phyloP scores from a whole-genome alignment of 345 rosid genomes.

The Capsella bursapastoris region DNA sequence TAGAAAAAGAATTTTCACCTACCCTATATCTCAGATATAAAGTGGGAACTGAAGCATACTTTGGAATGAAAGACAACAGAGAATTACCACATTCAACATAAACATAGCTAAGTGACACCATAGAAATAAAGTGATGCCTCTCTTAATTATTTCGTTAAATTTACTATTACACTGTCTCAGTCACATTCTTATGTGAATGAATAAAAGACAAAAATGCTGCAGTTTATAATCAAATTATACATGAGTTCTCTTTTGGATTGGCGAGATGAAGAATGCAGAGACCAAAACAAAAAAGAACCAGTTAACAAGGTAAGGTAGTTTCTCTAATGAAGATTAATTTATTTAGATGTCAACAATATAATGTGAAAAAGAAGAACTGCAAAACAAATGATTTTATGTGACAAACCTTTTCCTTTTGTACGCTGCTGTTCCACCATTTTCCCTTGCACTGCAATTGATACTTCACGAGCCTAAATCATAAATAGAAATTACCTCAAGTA shows the following conservation, averaged over 20 bases:
- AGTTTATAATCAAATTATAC: not conserved
- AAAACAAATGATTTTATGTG: conserved; percentile 5
- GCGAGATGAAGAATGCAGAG: conserved; percentile 1
- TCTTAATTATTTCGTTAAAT: not conserved
- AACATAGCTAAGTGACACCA: conserved; percentile 16
- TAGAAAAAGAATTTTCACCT: not conserved
- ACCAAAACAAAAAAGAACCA: conserved; percentile 23
- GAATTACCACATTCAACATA: conserved; percentile 27
- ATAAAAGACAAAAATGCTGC: not conserved
- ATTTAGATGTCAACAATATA: not conserved
- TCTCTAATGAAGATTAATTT: not conserved
- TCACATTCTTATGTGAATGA: conserved; percentile 10
- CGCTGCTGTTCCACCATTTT: conserved; percentile 94
- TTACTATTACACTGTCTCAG: not conserved
- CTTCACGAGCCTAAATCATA: conserved; percentile 86
- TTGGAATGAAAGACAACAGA: conserved; percentile 9
- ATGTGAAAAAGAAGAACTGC: not conserved
- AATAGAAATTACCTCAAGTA: conserved; percentile 23
- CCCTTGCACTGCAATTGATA: conserved; percentile 83
- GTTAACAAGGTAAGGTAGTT: conserved; percentile 1
- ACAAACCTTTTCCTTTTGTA: conserved; percentile 87
- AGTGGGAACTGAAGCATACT: conserved; percentile 5
- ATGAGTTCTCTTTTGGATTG: conserved; percentile 2
- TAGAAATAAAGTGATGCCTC: not conserved
- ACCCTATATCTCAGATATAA: conserved; percentile 11